A percentile compares a stretch with the other conserved stretches of the same genome.
phyloP scores from a whole-genome alignment of 305 asterid genomes.

The Stenogyne calaminthoides region DNA sequence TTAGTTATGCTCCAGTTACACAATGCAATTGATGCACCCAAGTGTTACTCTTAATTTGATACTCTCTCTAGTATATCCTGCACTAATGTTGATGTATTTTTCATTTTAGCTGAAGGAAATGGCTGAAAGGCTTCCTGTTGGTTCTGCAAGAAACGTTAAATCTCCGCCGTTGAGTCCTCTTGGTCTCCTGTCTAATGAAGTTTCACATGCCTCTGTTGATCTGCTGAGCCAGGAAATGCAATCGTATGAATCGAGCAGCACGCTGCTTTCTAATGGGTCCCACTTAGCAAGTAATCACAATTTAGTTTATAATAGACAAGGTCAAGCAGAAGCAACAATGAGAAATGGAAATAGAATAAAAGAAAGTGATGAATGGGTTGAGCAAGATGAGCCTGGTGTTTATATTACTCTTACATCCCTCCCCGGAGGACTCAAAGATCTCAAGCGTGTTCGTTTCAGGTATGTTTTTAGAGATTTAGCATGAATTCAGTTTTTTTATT shows the following conservation, averaged over 20 bases:
- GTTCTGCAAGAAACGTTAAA: constrained; percentile 65
- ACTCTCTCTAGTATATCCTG: constrained; percentile 20
- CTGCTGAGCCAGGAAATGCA: constrained; percentile 54
- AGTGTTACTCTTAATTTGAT: not conserved
- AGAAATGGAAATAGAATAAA: constrained; percentile 61
- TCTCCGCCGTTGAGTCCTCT: constrained; percentile 55
- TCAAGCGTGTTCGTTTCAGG: constrained; percentile 98
- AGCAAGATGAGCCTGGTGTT: constrained; percentile 97
- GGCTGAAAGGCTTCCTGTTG: constrained; percentile 92
- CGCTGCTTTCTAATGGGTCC: constrained; percentile 55
- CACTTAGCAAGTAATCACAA: constrained; percentile 49
- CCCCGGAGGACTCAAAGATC: constrained; percentile 86
- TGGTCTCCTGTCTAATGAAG: constrained; percentile 42
- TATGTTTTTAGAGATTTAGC: constrained; percentile 36
- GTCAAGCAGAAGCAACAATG: constrained; percentile 54
- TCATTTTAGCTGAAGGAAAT: constrained; percentile 76
- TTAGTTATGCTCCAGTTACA: no score
- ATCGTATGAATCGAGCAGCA: constrained; percentile 53
- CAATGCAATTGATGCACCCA: no score
- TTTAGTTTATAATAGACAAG: constrained; percentile 53
- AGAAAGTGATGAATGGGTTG: constrained; percentile 89
- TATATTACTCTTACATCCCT: constrained; percentile 88
- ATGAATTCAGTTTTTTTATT: not conserved
- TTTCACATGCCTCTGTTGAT: constrained; percentile 49
- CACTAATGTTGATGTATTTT: constrained; percentile 33